phyloP scores from a whole-genome alignment of 169 alveolate species.

The Eimeria falciformis region DNA sequence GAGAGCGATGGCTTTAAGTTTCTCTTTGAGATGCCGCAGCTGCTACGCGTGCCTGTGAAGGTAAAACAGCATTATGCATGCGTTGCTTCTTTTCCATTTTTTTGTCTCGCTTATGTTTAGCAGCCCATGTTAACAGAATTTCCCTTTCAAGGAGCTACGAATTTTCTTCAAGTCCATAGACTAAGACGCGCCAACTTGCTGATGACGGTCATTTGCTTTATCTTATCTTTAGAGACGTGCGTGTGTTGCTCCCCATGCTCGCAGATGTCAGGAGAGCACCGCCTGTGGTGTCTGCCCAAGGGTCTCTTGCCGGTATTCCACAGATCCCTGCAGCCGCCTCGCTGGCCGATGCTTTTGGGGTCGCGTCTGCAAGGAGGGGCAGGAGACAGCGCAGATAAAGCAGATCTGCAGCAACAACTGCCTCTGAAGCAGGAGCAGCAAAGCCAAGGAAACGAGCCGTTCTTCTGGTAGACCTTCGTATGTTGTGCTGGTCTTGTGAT shows the following conservation, averaged over 20 bases:
- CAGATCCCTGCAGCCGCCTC: not conserved
- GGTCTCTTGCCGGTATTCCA: not conserved
- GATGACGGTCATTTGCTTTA: not conserved
- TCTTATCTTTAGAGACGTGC: not conserved
- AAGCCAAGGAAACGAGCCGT: too few species aligned
- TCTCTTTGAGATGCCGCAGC: not conserved
- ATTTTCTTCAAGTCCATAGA: not conserved
- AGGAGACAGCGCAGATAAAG: too few species aligned
- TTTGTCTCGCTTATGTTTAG: not conserved
- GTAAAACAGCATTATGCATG: not conserved
- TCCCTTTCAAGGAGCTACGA: too few species aligned
- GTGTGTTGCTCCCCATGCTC: not conserved
- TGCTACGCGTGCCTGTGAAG: not conserved
- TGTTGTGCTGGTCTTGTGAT: too few species aligned
- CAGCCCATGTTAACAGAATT: not conserved
- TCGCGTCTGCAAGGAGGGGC: not conserved
- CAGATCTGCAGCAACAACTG: not conserved
- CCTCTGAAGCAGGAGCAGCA: not conserved
- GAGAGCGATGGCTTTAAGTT: not conserved
- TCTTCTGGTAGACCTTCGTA: too few species aligned
- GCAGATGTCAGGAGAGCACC: not conserved
- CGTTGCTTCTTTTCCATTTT: not conserved
- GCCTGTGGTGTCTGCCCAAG: constrained; percentile 2
- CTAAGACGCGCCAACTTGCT: not conserved
- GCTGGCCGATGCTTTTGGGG: not conserved